Evolutionary conservation across 1,284 basidiomycete species (phyloP).

Genomic region (Apiotrichum veenhuisii): DNA sequence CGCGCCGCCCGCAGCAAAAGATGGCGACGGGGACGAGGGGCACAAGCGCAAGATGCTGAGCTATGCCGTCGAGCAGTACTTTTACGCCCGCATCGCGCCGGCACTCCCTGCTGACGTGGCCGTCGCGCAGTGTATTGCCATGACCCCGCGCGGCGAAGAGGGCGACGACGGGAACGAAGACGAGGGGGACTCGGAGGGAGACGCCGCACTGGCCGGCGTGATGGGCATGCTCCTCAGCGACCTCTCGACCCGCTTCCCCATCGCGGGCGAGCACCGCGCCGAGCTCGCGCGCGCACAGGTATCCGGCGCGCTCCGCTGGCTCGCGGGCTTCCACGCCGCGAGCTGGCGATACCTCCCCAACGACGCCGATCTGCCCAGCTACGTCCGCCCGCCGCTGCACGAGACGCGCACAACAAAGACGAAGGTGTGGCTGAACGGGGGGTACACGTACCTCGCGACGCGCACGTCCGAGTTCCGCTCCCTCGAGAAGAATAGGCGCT

Average conservation of each 20-base stretch:
- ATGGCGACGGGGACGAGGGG: conserved; percentile 1
- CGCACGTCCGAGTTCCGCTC: conserved; percentile 11
- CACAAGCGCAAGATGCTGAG: conserved; percentile 21
- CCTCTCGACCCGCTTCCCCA: conserved; percentile 5
- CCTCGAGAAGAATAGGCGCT: not conserved
- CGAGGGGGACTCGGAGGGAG: no score
- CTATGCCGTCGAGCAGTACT: conserved; percentile 20
- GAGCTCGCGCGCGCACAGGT: conserved; percentile 1
- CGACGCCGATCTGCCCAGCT: not conserved
- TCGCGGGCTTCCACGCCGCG: conserved; percentile 7
- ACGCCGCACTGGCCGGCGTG: not conserved
- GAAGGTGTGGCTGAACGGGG: conserved; percentile 19
- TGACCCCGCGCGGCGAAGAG: not conserved
- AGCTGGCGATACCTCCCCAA: not conserved
- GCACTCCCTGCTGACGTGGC: not conserved
- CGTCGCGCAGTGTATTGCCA: conserved; percentile 10
- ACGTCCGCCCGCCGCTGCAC: conserved; percentile 6
- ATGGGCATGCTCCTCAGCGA: conserved; percentile 11
- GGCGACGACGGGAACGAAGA: no score
- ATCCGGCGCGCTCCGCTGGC: conserved; percentile 9
- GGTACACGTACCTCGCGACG: conserved; percentile 22
- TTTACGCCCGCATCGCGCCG: conserved; percentile 12
- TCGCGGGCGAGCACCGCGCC: conserved; percentile 12
- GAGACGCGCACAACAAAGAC: not conserved
- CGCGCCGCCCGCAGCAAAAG: conserved; percentile 1